A percentile compares a stretch with the other conserved stretches of the same genome.
Conservation (phyloP, 371 early-diverging fungal genomes). For the Mucor velutinosus region DNA sequence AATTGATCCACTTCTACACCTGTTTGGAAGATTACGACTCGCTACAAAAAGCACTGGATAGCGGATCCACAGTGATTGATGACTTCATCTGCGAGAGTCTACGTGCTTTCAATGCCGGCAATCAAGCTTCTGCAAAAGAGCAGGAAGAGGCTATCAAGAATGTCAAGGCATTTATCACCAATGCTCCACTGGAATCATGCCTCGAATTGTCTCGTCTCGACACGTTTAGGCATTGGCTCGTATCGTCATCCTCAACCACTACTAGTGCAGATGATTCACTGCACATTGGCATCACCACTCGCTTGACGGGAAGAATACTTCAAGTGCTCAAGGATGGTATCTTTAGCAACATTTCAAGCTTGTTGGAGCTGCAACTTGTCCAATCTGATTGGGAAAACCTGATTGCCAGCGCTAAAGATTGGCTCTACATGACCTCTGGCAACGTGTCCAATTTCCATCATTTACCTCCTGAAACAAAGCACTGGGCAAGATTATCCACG, state of each 20-base stretch:
- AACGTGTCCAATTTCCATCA: conserved; percentile 5
- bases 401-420: conserved; percentile 20
- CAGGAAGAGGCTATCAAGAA: neutral
- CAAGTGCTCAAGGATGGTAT: conserved; percentile 23
- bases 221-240: conserved; percentile 24
- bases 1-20: conserved; percentile 35
- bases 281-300: neutral
- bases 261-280: neutral
- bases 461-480: conserved; percentile 26
- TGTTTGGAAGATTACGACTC: conserved; percentile 38
- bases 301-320: conserved; percentile 15
- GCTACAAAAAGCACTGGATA: conserved; percentile 10
- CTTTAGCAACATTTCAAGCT: conserved; percentile 16
- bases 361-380: conserved; percentile 33
- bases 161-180: conserved; percentile 5
- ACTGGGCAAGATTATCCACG: conserved; percentile 29
- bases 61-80: conserved; percentile 19
- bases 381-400: conserved; percentile 16
- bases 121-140: neutral
- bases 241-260: neutral
- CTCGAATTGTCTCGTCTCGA: conserved; percentile 22
- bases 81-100: conserved; percentile 22
- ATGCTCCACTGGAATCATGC: conserved; percentile 24
- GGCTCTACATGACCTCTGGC: conserved; percentile 7
- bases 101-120: conserved; percentile 21